These are phyloP conservation scores for Epichloe amarillans DNA, from an alignment of 2,329 filamentous ascomycete species.

Conservation along the genomic window DNA sequence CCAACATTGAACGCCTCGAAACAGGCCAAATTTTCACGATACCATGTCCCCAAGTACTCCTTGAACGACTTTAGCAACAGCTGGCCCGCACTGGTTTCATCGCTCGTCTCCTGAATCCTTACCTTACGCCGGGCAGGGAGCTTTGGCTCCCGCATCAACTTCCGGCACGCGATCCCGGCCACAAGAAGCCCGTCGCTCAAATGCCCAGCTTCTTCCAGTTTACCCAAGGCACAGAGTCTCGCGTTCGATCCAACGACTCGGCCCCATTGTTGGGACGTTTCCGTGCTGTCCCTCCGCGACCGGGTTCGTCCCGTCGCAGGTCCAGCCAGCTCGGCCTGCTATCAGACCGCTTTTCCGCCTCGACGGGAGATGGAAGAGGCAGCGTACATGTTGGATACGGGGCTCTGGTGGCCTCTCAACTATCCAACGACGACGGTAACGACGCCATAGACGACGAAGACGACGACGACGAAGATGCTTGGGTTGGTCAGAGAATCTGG, in stretches of 20 bases:
- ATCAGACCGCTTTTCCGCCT: slow-evolving; percentile 15
- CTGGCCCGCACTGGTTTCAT: neutral
- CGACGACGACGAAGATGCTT: slow-evolving; percentile 15
- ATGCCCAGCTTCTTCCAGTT: slow-evolving; percentile 58
- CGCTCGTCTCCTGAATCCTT: neutral
- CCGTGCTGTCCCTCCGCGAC: slow-evolving; percentile 43
- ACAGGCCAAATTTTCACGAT: neutral
- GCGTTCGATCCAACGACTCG: slow-evolving; percentile 36
- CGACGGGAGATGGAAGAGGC: slow-evolving; percentile 24
- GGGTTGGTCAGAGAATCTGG: slow-evolving; percentile 21
- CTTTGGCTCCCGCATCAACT: neutral
- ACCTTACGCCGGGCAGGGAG: neutral
- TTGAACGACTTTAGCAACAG: neutral
- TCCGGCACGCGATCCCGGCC: neutral
- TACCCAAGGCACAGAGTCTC: slow-evolving; percentile 50
- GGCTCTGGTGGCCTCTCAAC: slow-evolving; percentile 32
- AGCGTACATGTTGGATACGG: slow-evolving; percentile 47
- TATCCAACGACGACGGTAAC: slow-evolving; percentile 21
- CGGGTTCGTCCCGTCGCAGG: slow-evolving; percentile 15
- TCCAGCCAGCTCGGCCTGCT: slow-evolving; percentile 27
- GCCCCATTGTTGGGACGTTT: slow-evolving; percentile 52
- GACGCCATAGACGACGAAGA: slow-evolving; percentile 14
- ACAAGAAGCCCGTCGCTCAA: slow-evolving; percentile 2
- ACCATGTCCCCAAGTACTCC: neutral
- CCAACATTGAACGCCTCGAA: neutral